These are phyloP conservation scores for Bipolaris zeicola DNA, from an alignment of 2,329 filamentous ascomycete species.

Conservation along the genomic window DNA sequence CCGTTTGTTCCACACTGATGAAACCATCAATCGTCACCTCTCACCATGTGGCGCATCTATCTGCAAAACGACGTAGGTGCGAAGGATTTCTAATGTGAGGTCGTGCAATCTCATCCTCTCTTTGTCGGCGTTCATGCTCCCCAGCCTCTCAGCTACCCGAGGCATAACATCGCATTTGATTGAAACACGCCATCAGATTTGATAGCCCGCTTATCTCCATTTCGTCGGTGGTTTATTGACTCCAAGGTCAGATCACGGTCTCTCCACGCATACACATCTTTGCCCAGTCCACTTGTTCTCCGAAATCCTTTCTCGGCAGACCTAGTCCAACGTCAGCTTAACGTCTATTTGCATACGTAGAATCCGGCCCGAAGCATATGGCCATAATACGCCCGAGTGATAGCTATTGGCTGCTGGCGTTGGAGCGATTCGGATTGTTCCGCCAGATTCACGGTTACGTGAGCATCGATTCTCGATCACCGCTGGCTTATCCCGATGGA, in stretches of 20 bases:
- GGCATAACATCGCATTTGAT: not conserved
- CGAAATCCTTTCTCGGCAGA: not conserved
- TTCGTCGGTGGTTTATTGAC: not conserved
- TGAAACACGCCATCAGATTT: not conserved
- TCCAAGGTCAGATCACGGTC: constrained; percentile 1
- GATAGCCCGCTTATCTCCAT: not conserved
- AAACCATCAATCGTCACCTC: constrained; percentile 13
- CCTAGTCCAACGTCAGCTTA: constrained; percentile 4
- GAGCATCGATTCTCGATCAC: not conserved
- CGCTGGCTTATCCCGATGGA: not conserved
- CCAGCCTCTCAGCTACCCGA: constrained; percentile 3
- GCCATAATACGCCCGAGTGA: not conserved
- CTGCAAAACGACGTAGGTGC: constrained; percentile 14
- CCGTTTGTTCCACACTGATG: constrained; percentile 20
- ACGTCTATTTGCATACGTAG: not conserved
- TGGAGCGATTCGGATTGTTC: not conserved
- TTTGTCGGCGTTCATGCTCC: constrained; percentile 6
- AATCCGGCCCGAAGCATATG: constrained; percentile 3
- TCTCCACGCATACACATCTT: not conserved
- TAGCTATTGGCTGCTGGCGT: not conserved
- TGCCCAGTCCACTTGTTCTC: not conserved
- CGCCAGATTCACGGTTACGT: constrained; percentile 1
- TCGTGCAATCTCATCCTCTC: constrained; percentile 7
- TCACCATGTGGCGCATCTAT: constrained; percentile 17
- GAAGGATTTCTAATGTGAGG: not conserved